These are phyloP conservation scores for Globomyces sp. DNA, from an alignment of 371 early-diverging fungal genomes.

Conservation along the genomic window DNA sequence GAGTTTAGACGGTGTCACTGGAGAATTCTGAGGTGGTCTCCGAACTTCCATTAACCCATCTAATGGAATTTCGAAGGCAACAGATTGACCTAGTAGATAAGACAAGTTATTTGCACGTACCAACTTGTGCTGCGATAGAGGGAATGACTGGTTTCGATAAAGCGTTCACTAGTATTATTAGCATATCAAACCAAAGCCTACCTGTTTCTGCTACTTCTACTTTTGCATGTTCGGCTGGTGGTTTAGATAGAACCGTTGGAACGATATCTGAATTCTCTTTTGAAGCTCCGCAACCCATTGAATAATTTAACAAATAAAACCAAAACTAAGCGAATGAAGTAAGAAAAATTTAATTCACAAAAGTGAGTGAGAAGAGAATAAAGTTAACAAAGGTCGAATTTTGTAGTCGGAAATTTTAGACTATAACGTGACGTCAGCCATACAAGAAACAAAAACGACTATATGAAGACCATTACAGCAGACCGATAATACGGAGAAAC, in stretches of 20 bases:
- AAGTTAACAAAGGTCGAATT: neutral
- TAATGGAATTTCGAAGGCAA: conserved; percentile 49
- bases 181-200: neutral
- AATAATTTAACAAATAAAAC: conserved; percentile 9
- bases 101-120: conserved; percentile 1
- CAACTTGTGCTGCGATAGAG: conserved; percentile 24
- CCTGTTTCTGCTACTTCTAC: neutral
- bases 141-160: conserved; percentile 26
- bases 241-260: conserved; percentile 18
- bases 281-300: conserved; percentile 35
- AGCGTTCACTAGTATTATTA: conserved; percentile 9
- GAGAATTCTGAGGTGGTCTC: neutral
- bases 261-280: conserved; percentile 21
- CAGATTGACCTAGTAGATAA: conserved; percentile 25
- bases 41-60: conserved; percentile 26
- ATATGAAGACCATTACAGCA: too few species aligned
- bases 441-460: too few species aligned
- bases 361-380: conserved; percentile 4
- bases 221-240: neutral
- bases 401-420: conserved; percentile 11
- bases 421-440: neutral
- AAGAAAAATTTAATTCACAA: neutral
- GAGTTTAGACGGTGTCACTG: conserved; percentile 13
- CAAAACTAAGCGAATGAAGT: neutral
- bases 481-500: too few species aligned